These are phyloP conservation scores for Decorospora gaudefroyi DNA, from an alignment of 2,329 filamentous ascomycete genomes.

Conservation along the genomic window DNA sequence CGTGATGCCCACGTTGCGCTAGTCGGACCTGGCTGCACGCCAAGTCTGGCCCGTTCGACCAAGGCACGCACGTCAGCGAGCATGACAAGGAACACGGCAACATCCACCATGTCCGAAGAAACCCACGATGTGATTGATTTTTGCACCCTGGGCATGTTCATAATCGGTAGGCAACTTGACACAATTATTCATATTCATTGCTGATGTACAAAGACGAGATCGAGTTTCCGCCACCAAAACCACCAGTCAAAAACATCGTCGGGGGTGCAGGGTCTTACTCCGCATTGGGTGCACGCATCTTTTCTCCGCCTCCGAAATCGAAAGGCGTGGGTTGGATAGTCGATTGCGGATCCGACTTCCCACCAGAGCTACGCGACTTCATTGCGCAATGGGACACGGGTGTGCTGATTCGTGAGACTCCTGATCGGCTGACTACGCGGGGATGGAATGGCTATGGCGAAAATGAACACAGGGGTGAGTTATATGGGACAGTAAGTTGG, in stretches of 20 bases:
- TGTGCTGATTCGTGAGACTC: conserved; percentile 68
- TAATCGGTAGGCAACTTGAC: conserved; percentile 56
- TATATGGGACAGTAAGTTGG: neutral
- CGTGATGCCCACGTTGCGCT: conserved; percentile 20
- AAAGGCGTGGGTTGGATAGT: conserved; percentile 84
- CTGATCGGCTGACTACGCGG: conserved; percentile 75
- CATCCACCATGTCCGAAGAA: conserved; percentile 15
- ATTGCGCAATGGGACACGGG: conserved; percentile 78
- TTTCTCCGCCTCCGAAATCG: conserved; percentile 71
- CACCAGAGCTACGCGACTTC: conserved; percentile 62
- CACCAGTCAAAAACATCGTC: conserved; percentile 73
- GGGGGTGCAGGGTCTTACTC: conserved; percentile 88
- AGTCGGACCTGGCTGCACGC: conserved; percentile 21
- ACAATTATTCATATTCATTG: conserved; percentile 6
- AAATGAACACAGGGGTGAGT: conserved; percentile 63
- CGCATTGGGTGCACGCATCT: conserved; percentile 83
- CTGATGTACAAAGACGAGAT: conserved; percentile 73
- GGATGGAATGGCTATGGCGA: conserved; percentile 90
- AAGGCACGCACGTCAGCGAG: conserved; percentile 14
- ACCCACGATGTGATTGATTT: conserved; percentile 54
- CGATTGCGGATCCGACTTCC: conserved; percentile 88
- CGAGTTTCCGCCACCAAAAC: conserved; percentile 73
- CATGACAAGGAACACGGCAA: neutral
- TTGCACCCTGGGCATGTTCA: conserved; percentile 66
- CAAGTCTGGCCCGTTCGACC: conserved; percentile 12